Evolutionary conservation across 2,329 filamentous ascomycete genomes (phyloP).

Genomic region (Monosporascus ibericus): DNA sequence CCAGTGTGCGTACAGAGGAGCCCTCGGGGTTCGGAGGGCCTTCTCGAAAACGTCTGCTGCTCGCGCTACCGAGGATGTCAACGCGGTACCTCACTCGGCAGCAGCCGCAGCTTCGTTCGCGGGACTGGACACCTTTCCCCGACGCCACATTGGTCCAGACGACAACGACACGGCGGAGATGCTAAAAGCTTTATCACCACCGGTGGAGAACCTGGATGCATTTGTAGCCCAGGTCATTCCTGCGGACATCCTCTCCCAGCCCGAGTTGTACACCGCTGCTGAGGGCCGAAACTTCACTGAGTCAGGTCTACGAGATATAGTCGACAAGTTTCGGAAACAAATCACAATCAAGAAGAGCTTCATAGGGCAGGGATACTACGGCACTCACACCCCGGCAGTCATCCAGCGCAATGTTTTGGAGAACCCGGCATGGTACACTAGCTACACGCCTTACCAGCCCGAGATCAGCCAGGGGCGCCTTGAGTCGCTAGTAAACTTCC

Average conservation of each 20-base stretch:
- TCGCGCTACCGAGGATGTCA: conserved; percentile 8
- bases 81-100: conserved; percentile 14
- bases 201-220: conserved; percentile 66
- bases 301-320: conserved; percentile 39
- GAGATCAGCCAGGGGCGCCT: conserved; percentile 94
- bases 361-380: conserved; percentile 85
- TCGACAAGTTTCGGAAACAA: conserved; percentile 31
- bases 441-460: conserved; percentile 94
- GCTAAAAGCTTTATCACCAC: conserved; percentile 73
- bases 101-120: conserved; percentile 15
- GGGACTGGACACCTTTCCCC: conserved; percentile 60
- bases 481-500: conserved; percentile 90
- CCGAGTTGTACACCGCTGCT: conserved; percentile 52
- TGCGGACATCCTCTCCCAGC: conserved; percentile 65
- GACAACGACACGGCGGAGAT: conserved; percentile 65
- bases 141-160: conserved; percentile 82
- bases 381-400: conserved; percentile 78
- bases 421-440: conserved; percentile 95
- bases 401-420: conserved; percentile 91
- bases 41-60: conserved; percentile 9
- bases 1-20: conserved; percentile 10
- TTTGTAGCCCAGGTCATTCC: conserved; percentile 85
- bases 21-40: conserved; percentile 7
- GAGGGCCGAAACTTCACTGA: conserved; percentile 48
- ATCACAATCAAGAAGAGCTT: conserved; percentile 43